Percentiles rank a stretch among this genome's conserved stretches.
Conservation (phyloP, 495 filamentous ascomycete genomes). For the Parmelia sp. region DNA sequence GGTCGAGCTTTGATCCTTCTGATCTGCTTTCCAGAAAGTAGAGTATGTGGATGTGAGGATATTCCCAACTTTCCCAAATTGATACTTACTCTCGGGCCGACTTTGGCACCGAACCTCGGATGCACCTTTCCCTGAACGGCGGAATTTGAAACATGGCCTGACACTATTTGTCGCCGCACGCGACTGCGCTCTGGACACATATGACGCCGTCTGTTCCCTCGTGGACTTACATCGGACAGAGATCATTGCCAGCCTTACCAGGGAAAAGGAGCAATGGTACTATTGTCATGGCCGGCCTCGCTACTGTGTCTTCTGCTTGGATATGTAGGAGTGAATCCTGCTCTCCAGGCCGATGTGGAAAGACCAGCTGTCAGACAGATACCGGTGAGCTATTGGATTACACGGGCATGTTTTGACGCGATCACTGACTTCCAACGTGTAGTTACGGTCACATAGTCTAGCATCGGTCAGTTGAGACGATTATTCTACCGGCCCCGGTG, state of each 20-base stretch:
- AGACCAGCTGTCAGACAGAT: slow-evolving; percentile 46
- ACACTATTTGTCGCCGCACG: slow-evolving; percentile 10
- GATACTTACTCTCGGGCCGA: slow-evolving; percentile 8
- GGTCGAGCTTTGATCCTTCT: neutral
- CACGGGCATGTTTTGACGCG: neutral
- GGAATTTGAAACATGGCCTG: slow-evolving; percentile 4
- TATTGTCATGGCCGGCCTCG: slow-evolving; percentile 16
- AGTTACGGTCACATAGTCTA: slow-evolving; percentile 76
- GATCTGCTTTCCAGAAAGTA: no score
- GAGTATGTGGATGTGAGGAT: no score
- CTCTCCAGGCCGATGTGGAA: slow-evolving; percentile 20
- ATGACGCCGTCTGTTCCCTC: neutral
- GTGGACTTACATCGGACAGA: slow-evolving; percentile 3
- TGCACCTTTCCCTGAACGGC: slow-evolving; percentile 8
- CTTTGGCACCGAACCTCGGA: slow-evolving; percentile 2
- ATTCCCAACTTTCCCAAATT: no score
- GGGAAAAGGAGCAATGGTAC: slow-evolving; percentile 7
- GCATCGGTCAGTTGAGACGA: slow-evolving; percentile 36
- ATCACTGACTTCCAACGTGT: slow-evolving; percentile 19
- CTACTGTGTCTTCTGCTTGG: slow-evolving; percentile 26
- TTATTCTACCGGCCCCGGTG: neutral
- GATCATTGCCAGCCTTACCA: neutral
- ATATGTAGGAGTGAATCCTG: slow-evolving; percentile 21
- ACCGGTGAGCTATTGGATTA: slow-evolving; percentile 36
- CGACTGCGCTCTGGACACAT: slow-evolving; percentile 10